Base-by-base conservation (phyloP, 176 grass and related monocot species). In the Poa annua region DNA sequence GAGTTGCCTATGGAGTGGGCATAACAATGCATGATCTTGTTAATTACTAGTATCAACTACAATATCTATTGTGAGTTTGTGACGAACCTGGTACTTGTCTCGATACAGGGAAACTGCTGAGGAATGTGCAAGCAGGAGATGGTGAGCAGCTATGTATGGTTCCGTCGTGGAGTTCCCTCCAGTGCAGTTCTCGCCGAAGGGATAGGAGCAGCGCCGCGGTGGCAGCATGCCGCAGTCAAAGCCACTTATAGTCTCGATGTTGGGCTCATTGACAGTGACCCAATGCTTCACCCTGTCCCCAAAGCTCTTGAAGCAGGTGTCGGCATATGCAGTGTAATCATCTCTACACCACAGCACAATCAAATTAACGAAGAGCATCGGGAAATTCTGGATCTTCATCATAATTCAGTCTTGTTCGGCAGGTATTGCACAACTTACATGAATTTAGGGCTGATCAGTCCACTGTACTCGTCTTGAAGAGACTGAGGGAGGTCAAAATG, bases 221-320 rank as follows among this genome's bases (percentile, higher is more conserved):
- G 95, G 83, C 13, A 88, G 76, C 39, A 81, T 19, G 41, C 92
- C 95, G 19, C 73, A 8, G 49, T 92, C 92, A 0, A 92, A 92
- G 12, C 95, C 92, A 0, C 88, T 84, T 29, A 94, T 25, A 0
- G 92, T 79, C 16, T 97, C 88, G 39, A 94, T 7, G 67, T 97
- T 97, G 19, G 92, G 92, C 41, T 97, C 92, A 9, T 94, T 94
- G 39, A 97, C 79, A 15, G 92, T 94, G 59, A 84, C 83, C 95
- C 95, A 97, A 56, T 91, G 6, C 39, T 94, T 97, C 20, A 97
- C 92, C 66, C 92, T 87, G 66, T 97, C 92, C 0, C 92, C 95
- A 13, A 94, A 97, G 80, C 87, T 91, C 60, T 86, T 76, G 69
- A 94, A 97, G 87, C 95, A 97, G 24, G 90, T 90, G 71, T 97